A percentile compares a stretch with the other conserved stretches of the same genome.
Conservation (phyloP, 306 rosid species). For the Cucurbita maxima region DNA sequence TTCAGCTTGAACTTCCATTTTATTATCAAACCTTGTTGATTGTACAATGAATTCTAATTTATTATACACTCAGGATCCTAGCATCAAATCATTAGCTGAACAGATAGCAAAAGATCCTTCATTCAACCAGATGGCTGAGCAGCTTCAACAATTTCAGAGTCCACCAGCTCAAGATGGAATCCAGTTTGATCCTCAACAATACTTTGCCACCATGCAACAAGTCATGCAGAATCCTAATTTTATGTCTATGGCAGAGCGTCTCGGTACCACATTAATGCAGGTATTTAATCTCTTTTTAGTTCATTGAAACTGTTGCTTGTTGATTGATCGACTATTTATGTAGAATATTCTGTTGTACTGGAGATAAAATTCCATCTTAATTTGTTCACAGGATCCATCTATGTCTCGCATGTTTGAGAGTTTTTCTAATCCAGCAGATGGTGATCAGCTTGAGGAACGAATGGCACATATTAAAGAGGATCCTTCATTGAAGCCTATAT, state of each 20-base stretch:
- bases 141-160: slow-evolving; percentile 84
- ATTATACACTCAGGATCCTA: slow-evolving; percentile 64
- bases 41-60: slow-evolving; percentile 2
- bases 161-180: slow-evolving; percentile 38
- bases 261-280: slow-evolving; percentile 92
- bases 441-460: slow-evolving; percentile 91
- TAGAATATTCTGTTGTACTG: not conserved
- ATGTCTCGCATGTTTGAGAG: slow-evolving; percentile 78
- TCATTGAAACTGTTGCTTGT: not conserved
- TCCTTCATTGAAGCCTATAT: slow-evolving; percentile 88
- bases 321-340: not conserved
- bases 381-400: slow-evolving; percentile 70
- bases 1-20: not conserved
- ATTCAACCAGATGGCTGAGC: slow-evolving; percentile 97
- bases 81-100: slow-evolving; percentile 90
- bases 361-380: not conserved
- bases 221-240: slow-evolving; percentile 97
- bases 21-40: not conserved
- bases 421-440: slow-evolving; percentile 62
- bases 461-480: slow-evolving; percentile 92
- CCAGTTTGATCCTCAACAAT: slow-evolving; percentile 77
- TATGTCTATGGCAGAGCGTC: slow-evolving; percentile 96
- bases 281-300: slow-evolving; percentile 19
- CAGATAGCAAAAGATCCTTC: slow-evolving; percentile 93
- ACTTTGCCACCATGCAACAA: slow-evolving; percentile 77